Conservation (phyloP, 768 basidiomycete genomes). For the Tricholoma sp. region DNA sequence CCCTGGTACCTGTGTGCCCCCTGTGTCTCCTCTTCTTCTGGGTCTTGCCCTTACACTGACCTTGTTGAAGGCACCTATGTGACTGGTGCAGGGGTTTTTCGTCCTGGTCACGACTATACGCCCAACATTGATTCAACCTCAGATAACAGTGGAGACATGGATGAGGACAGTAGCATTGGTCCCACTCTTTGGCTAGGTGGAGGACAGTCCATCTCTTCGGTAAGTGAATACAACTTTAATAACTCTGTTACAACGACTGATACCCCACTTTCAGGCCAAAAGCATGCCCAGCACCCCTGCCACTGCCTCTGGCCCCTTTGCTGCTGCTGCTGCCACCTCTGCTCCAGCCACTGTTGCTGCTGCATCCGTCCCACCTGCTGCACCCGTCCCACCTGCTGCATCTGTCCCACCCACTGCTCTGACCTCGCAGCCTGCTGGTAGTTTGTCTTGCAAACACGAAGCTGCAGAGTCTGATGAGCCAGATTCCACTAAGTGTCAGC, state of each 20-base stretch:
- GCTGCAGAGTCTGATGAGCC: too few relatives aligned
- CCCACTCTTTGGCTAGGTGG: background rate
- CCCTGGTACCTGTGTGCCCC: too few relatives aligned
- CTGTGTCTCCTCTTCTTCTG: too few relatives aligned
- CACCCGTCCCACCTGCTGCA: background rate
- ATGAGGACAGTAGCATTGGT: constrained; percentile 3
- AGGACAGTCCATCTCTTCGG: background rate
- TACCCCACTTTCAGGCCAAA: too few relatives aligned
- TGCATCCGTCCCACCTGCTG: background rate
- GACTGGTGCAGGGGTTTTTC: constrained; percentile 8
- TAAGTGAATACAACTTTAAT: too few relatives aligned
- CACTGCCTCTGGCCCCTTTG: background rate
- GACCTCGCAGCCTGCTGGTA: background rate
- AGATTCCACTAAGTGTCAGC: background rate
- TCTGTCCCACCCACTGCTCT: too few relatives aligned
- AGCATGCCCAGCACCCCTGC: too few relatives aligned
- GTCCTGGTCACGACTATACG: constrained; percentile 4
- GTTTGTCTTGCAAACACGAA: background rate
- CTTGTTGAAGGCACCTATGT: constrained; percentile 11
- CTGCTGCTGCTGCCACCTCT: background rate
- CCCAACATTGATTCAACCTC: background rate
- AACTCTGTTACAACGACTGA: too few relatives aligned
- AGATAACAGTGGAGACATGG: background rate
- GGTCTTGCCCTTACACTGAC: too few relatives aligned
- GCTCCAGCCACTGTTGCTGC: background rate